phyloP scores from a whole-genome alignment of 345 rosid species.

The Psidium friedrichsthalianum region DNA sequence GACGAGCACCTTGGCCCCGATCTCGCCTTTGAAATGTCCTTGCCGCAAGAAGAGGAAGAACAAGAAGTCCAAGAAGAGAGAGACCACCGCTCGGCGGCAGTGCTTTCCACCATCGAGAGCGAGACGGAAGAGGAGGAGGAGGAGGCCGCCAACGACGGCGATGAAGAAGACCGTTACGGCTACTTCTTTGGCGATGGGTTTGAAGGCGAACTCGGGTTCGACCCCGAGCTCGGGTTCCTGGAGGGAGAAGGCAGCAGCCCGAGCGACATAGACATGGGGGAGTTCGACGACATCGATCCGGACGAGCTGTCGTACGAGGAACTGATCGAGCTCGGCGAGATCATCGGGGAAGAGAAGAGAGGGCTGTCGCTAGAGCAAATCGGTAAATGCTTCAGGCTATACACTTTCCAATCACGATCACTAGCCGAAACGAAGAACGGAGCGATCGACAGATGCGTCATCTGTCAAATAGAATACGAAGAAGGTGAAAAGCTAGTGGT shows the following conservation, averaged over 20 bases:
- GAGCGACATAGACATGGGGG: constrained; percentile 25
- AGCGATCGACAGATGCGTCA: constrained; percentile 53
- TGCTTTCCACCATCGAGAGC: constrained; percentile 23
- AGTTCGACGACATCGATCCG: constrained; percentile 51
- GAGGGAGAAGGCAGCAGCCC: constrained; percentile 34
- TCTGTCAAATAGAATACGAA: constrained; percentile 68
- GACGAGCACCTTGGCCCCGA: constrained; percentile 25
- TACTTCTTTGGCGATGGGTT: constrained; percentile 31
- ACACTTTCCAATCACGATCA: neutral
- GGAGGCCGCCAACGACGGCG: neutral
- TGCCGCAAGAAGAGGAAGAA: too few species aligned
- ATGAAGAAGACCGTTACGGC: constrained; percentile 17
- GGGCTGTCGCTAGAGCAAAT: constrained; percentile 40
- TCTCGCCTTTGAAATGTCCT: constrained; percentile 19
- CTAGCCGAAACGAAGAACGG: neutral
- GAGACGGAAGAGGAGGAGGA: constrained; percentile 11
- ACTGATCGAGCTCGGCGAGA: constrained; percentile 55
- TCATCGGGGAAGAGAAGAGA: constrained; percentile 49
- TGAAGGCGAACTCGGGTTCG: constrained; percentile 10
- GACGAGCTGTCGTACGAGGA: constrained; percentile 68
- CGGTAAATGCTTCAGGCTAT: constrained; percentile 15
- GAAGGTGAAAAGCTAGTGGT: constrained; percentile 41
- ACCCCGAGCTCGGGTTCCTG: constrained; percentile 22
- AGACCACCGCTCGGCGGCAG: neutral
- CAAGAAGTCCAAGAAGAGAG: neutral